These are phyloP conservation scores for Pseudognaphalium luteoalbum DNA, from an alignment of 129 eudicot species.

Conservation along the genomic window DNA sequence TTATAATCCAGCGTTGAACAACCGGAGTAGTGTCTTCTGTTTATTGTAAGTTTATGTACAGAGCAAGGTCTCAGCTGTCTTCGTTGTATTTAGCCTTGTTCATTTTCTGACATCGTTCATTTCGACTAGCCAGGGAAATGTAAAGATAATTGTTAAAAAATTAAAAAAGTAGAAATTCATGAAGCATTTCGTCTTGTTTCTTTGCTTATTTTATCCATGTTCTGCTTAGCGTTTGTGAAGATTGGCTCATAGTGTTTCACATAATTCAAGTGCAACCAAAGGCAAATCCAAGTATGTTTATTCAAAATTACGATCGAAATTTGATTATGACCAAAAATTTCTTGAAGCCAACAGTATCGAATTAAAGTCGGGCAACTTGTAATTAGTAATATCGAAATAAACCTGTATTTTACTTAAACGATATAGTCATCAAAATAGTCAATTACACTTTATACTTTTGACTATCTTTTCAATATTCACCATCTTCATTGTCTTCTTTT, in stretches of 20 bases:
- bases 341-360: too few relatives aligned
- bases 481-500: too few relatives aligned
- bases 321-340: too few relatives aligned
- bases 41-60: constrained; percentile 55
- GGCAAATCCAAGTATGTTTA: not conserved
- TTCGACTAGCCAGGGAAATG: constrained; percentile 50
- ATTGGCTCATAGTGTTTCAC: not conserved
- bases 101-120: constrained; percentile 56
- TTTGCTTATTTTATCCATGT: not conserved
- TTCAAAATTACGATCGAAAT: too few relatives aligned
- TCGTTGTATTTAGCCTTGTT: constrained; percentile 66
- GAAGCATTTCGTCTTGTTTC: constrained; percentile 25
- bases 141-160: constrained; percentile 39
- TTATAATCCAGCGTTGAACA: constrained; percentile 24
- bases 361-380: too few relatives aligned
- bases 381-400: too few relatives aligned
- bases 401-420: too few relatives aligned
- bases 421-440: too few relatives aligned
- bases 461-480: too few relatives aligned
- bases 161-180: constrained; percentile 27
- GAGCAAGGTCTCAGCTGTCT: constrained; percentile 58
- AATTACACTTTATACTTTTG: too few relatives aligned
- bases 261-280: not conserved
- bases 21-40: constrained; percentile 31
- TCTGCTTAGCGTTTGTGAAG: not conserved